These are phyloP conservation scores for Hypericum androsaemum DNA, from an alignment of 345 rosid genomes.

Conservation along the genomic window DNA sequence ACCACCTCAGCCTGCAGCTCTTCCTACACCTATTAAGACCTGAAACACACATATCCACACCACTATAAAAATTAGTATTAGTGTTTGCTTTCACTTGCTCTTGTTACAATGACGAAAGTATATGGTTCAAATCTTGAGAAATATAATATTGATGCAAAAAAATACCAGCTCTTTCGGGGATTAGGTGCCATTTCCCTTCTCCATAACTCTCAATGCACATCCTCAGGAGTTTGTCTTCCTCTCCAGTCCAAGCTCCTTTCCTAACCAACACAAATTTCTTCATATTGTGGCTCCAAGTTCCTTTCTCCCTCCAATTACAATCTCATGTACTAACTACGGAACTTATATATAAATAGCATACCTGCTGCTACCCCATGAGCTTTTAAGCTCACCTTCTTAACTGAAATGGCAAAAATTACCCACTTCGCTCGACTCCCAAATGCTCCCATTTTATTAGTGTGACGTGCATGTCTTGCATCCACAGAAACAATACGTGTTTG, in stretches of 20 bases:
- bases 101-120: no score
- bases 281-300: conserved; percentile 8
- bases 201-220: conserved; percentile 29
- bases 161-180: conserved; percentile 33
- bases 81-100: neutral
- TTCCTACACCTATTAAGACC: conserved; percentile 20
- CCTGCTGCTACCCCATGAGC: no score
- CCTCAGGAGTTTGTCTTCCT: conserved; percentile 40
- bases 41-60: neutral
- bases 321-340: no score
- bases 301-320: neutral
- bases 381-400: no score
- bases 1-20: conserved; percentile 12
- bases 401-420: no score
- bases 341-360: no score
- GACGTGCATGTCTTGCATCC: no score
- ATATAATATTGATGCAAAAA: neutral
- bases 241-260: conserved; percentile 44
- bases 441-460: no score
- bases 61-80: neutral
- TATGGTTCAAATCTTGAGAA: no score
- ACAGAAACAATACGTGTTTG: no score
- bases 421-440: no score
- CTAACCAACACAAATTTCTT: conserved; percentile 16
- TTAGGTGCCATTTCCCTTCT: conserved; percentile 41